These are phyloP conservation scores for Solanum acaule DNA, from an alignment of 257 asterid genomes.

Conservation along the genomic window DNA sequence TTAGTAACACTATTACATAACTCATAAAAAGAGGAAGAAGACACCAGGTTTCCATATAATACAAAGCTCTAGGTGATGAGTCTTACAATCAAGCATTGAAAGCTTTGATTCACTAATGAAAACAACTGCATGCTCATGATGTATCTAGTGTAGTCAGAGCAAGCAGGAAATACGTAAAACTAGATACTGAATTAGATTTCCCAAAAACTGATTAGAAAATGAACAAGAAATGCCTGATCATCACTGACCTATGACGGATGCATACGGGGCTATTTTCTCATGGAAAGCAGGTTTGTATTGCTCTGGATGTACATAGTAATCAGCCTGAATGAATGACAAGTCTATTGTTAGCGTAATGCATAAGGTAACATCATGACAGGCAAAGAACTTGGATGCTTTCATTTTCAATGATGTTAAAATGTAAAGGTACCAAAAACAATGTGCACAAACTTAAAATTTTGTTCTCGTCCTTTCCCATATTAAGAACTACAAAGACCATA, in stretches of 20 bases:
- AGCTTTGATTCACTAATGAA: not conserved
- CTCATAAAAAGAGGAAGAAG: not conserved
- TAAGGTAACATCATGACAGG: not conserved
- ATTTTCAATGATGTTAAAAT: not conserved
- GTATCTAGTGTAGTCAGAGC: not conserved
- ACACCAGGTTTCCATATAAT: not conserved
- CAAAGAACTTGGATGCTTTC: not conserved
- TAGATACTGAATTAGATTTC: not conserved
- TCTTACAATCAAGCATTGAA: not conserved
- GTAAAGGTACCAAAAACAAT: not conserved
- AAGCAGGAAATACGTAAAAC: not conserved
- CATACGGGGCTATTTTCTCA: slow-evolving; percentile 76
- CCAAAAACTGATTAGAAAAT: not conserved
- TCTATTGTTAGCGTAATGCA: not conserved
- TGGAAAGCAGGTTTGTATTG: slow-evolving; percentile 69
- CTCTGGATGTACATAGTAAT: slow-evolving; percentile 92
- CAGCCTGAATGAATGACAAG: slow-evolving; percentile 42
- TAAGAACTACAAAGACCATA: not conserved
- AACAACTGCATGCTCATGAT: not conserved
- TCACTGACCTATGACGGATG: slow-evolving; percentile 77
- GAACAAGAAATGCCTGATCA: not conserved
- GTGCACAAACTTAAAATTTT: not conserved
- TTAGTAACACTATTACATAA: not conserved
- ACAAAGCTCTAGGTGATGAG: not conserved
- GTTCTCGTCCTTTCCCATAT: not conserved